Base-by-base conservation (phyloP, 495 filamentous ascomycete genomes). In the Thozetella sp. region DNA sequence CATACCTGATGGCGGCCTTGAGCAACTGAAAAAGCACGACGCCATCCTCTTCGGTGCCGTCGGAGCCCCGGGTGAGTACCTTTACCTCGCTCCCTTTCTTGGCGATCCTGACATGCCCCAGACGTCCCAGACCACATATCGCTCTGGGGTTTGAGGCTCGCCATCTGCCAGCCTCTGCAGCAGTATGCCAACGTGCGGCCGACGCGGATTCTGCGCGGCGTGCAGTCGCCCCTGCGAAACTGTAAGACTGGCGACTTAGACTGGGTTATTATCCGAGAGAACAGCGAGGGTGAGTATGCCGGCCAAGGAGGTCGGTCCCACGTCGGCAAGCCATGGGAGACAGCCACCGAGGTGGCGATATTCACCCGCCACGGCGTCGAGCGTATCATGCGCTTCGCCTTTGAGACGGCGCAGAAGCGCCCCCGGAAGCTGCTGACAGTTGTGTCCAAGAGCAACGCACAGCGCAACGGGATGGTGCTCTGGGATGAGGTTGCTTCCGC, bases 41-140 rank as follows among this genome's bases (percentile, higher is more conserved):
- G 83, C 83, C 1, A 85, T 85, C 53, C 73, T 85, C 22, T 86
- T 86, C 53, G 83, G 83, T 3, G 80, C 82, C 24, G 83, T 85
- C 53, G 83, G 83, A 2, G 80, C 78, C 22, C 83, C 80, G 2
- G 80, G 81, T 82, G 73, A 58, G 63, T 60, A 10, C 25, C 50
- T 9, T 10, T 26, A 2, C 22, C 15, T 20, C 22, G 13, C 10
- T 25, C 15, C 27, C 19, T 6, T 22, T 50, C 0, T 12, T 23
- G 22, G 34, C 11, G 9, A 24, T 25, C 4, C 46, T 60, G 11
- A 55, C 22, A 15, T 19, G 11, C 27, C 13, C 13, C 51, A 84
- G 82, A 83, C 51, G 80, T 84, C 13, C 81, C 83, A 10, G 83
- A 85, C 52, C 81, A 84, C 64, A 81, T 85, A 57, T 84, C 81